Base-by-base conservation (phyloP, 2,329 filamentous ascomycete species). In the Curvularia spicifera region DNA sequence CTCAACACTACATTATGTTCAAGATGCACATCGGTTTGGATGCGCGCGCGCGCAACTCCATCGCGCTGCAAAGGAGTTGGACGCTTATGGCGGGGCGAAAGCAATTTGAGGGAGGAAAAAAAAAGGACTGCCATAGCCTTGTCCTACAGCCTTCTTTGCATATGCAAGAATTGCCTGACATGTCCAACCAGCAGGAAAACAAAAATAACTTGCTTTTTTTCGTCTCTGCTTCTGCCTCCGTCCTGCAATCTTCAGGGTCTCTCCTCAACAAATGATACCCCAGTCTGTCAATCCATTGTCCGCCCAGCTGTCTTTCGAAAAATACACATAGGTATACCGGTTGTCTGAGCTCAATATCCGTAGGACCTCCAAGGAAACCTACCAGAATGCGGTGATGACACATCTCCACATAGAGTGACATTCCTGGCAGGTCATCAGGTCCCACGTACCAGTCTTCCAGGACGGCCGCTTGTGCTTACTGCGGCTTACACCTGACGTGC, bases 401-500 rank as follows among this genome's bases (percentile, higher is more conserved):
- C 26, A 39, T 54, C 49, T 31, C 48, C 20, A 50, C 22, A 48
- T 12, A 45, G n/a, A 35, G 37, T 44, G 20, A 20, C 47, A 47
- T 35, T 49, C 53, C 26, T 33, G 44, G 24, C 33, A 43, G 54
- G 42, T 51, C 33, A 51, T 43, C 28, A 56, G 18, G 47, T 53
- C 52, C 63, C 62, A 56, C 51, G 50, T 65, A 66, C 67, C 59
- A 33, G 66, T 60, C 59, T 62, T 57, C 18, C 53, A 20, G 22
- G 29, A 47, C 59, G 51, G 56, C 50, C 48, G 40, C 56, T 63
- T 59, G 51, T 62, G 68, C 66, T 72, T 64, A 70, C 68, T 59
- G 66, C 63, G 45, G 65, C 66, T 72, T 68, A 71, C 59, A 33
- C 42, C 63, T 60, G 60, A 66, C 65, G 62, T 72, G 68, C 64